A percentile compares a stretch with the other conserved stretches of the same genome.
phyloP scores from a whole-genome alignment of 192 early-diverging fungal species.

The Rhizophagus prolifer region DNA sequence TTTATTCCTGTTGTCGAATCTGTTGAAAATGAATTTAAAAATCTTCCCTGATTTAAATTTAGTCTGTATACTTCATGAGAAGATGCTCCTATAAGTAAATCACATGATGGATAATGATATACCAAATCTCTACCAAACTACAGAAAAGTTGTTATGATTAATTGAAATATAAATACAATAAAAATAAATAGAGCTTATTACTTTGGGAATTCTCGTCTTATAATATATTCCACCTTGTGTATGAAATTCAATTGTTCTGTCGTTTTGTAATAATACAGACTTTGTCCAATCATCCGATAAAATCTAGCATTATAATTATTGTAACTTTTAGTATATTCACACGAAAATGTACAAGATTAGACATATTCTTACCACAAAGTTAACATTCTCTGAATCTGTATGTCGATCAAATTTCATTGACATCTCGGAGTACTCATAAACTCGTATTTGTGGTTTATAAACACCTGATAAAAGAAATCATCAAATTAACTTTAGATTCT shows the following conservation, averaged over 20 bases:
- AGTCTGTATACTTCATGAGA: conserved; percentile 84
- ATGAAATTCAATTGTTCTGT: conserved; percentile 91
- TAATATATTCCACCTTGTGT: conserved; percentile 95
- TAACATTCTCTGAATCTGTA: conserved; percentile 89
- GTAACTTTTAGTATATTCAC: no score
- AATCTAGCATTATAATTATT: conserved; percentile 45
- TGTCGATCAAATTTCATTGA: conserved; percentile 99
- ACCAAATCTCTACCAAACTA: conserved; percentile 88
- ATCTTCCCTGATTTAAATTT: conserved; percentile 92
- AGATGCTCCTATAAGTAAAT: conserved; percentile 80
- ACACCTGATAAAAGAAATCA: conserved; percentile 49
- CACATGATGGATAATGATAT: conserved; percentile 91
- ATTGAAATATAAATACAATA: neutral
- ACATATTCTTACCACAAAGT: conserved; percentile 53
- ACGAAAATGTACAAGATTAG: neutral
- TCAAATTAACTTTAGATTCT: neutral
- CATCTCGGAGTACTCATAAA: conserved; percentile 88
- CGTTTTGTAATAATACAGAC: conserved; percentile 84
- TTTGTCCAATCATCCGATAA: conserved; percentile 99
- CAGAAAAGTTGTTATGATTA: conserved; percentile 5
- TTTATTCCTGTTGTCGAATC: conserved; percentile 67
- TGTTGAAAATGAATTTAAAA: conserved; percentile 81
- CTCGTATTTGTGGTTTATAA: conserved; percentile 98
- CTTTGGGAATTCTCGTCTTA: conserved; percentile 87
- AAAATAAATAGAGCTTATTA: conserved; percentile 11